Evolutionary conservation across 345 rosid species (phyloP).

Genomic region (Stellera chamaejasme): DNA sequence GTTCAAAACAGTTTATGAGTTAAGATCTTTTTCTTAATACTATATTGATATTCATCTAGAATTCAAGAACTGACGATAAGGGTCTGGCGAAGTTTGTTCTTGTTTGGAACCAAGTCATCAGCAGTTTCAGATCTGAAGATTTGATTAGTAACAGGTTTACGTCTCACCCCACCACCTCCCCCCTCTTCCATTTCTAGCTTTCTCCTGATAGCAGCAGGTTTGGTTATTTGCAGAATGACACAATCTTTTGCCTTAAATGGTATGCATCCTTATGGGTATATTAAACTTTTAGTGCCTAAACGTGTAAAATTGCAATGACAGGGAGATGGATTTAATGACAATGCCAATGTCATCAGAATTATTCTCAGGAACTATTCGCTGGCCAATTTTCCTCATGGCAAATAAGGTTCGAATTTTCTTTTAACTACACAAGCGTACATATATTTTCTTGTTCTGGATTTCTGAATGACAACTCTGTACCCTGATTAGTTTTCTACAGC

Average conservation of each 20-base stretch:
- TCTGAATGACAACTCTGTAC: conserved; percentile 24
- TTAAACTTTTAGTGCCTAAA: conserved; percentile 6
- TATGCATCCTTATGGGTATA: not conserved
- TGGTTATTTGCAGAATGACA: too few species aligned
- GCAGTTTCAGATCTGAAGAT: conserved; percentile 72
- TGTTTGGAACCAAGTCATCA: conserved; percentile 88
- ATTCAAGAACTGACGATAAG: conserved; percentile 31
- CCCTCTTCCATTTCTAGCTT: too few species aligned
- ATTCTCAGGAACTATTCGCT: conserved; percentile 52
- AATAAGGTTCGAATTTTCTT: conserved; percentile 46
- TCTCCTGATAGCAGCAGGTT: too few species aligned
- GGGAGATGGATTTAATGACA: conserved; percentile 88
- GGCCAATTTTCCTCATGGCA: conserved; percentile 96
- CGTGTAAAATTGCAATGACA: conserved; percentile 18
- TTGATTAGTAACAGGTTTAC: conserved; percentile 79
- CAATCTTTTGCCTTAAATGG: not conserved
- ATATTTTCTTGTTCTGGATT: not conserved
- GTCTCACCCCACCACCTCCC: not conserved
- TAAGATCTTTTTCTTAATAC: not conserved
- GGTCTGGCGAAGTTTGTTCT: conserved; percentile 72
- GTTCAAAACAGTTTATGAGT: conserved; percentile 2
- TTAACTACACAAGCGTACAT: not conserved
- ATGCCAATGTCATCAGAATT: conserved; percentile 69
- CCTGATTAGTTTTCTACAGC: conserved; percentile 69
- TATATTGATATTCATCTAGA: conserved; percentile 28